Percentiles rank a stretch among this genome's conserved stretches.
These are phyloP conservation scores for Cyamopsis tetragonoloba DNA, from an alignment of 306 rosid genomes.

Conservation along the genomic window DNA sequence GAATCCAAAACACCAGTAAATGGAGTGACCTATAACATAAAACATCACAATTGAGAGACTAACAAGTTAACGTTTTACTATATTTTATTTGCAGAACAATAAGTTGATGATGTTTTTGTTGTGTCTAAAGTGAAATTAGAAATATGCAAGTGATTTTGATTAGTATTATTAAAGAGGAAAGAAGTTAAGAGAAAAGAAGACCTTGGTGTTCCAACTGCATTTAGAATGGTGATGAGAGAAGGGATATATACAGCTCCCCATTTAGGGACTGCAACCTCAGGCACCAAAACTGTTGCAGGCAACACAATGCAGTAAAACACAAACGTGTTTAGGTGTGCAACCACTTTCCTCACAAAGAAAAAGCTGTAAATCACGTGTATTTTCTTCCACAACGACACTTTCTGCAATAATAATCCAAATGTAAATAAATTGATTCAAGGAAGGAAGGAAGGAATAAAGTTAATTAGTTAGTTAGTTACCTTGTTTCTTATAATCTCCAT, in stretches of 20 bases:
- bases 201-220: constrained; percentile 94
- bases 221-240: constrained; percentile 70
- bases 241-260: constrained; percentile 97
- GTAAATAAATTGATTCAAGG: too few species aligned
- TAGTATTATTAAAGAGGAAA: neutral
- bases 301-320: constrained; percentile 75
- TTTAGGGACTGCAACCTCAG: constrained; percentile 79
- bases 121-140: neutral
- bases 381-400: constrained; percentile 87
- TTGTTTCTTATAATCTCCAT: constrained; percentile 74
- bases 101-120: too few species aligned
- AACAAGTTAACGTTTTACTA: constrained; percentile 7
- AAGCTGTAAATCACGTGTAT: constrained; percentile 86
- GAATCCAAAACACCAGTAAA: constrained; percentile 81
- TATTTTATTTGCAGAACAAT: constrained; percentile 18
- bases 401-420: too few species aligned
- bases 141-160: neutral
- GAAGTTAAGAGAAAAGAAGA: constrained; percentile 20
- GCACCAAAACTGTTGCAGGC: constrained; percentile 86
- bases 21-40: constrained; percentile 75
- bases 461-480: too few species aligned
- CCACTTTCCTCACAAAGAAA: constrained; percentile 86
- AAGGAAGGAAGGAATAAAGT: too few species aligned
- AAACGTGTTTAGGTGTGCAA: constrained; percentile 84
- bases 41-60: neutral